Evolutionary conservation across 768 basidiomycete genomes (phyloP), one percentile per base, ranked within the genome.

Genomic region (Paxillus involutus): DNA sequence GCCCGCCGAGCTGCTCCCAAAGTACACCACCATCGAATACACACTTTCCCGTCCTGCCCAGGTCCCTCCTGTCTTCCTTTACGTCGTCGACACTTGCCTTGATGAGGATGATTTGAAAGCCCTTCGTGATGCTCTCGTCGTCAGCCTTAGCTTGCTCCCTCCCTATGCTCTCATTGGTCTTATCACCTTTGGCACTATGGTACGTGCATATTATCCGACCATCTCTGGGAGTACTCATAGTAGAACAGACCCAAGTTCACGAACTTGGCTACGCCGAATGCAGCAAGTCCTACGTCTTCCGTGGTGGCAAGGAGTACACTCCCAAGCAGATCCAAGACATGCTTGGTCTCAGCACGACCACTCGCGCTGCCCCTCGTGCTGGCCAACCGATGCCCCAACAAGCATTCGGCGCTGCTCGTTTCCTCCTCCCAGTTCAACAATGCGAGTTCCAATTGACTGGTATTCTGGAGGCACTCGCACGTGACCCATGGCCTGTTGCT

Each of bases 11-110:
- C 82, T 99, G 30, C 74, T 98, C 37, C 94, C 96, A 66, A 95
- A 97, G 74, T 98, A 98, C 79, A 98, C 97, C 32, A 99, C 97
- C 8, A 97, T 99, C 73, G 97, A 99, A 75, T 99, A 99, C 77
- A 98, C 96, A n/a, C 88, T 98, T 44, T 80, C 89, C 24, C 85
- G 96, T 57, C 88, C 92, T 1, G 92, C 87, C 12, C 92, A 88
- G 64, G 88, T 96, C 43, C 95, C 96, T 4, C 96, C 97, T 48
- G 83, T 98, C 72, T 98, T 99, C 80, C 80, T 99, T 42, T 97
- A 94, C 69, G 94, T 98, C 49, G 87, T 99, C 45, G 96, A 98
- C 71, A 98, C 95, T 21, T 99, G 97, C 70, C 79, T 98, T 60
- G 92, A 94, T 62, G 90, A 92, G 56, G 94, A 97, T 30, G 97